Evolutionary conservation across 495 filamentous ascomycete species (phyloP).

Genomic region (Niebla homalea): DNA sequence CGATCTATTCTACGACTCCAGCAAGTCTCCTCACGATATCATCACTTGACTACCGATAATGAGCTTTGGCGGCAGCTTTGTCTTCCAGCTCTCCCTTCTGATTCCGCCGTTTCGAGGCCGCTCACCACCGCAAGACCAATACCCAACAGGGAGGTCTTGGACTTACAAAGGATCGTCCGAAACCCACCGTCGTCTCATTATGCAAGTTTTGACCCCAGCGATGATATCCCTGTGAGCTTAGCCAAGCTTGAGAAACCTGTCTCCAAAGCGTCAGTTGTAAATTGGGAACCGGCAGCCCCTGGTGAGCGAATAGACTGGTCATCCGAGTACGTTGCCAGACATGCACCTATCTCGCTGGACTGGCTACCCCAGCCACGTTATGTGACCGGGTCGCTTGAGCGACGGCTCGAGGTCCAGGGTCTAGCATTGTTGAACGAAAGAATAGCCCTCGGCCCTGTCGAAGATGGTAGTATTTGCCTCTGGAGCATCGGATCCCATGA

Average conservation of each 20-base stretch:
- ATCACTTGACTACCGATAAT: slow-evolving; percentile 60
- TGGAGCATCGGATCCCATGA: slow-evolving; percentile 66
- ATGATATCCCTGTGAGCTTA: no score
- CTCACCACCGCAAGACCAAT: slow-evolving; percentile 27
- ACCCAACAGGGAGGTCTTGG: slow-evolving; percentile 21
- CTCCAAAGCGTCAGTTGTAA: slow-evolving; percentile 34
- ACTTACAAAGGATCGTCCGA: slow-evolving; percentile 24
- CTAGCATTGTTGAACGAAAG: slow-evolving; percentile 48
- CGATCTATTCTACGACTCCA: slow-evolving; percentile 58
- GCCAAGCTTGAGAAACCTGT: no score
- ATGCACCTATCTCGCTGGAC: slow-evolving; percentile 56
- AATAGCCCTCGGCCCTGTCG: slow-evolving; percentile 63
- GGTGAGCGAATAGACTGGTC: slow-evolving; percentile 65
- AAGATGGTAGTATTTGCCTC: slow-evolving; percentile 72
- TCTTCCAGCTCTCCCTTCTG: slow-evolving; percentile 24
- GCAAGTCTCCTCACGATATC: slow-evolving; percentile 52
- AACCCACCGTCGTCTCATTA: neutral
- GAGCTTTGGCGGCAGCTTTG: slow-evolving; percentile 63
- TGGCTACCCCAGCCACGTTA: slow-evolving; percentile 56
- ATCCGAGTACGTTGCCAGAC: slow-evolving; percentile 71
- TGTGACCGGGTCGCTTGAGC: slow-evolving; percentile 18
- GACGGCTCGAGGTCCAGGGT: slow-evolving; percentile 44
- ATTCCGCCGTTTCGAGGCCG: no score
- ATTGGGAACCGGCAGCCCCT: slow-evolving; percentile 72
- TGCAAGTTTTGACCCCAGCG: no score